Base-by-base conservation (phyloP, 805 yeast species). In the Monosporozyma servazzii region DNA sequence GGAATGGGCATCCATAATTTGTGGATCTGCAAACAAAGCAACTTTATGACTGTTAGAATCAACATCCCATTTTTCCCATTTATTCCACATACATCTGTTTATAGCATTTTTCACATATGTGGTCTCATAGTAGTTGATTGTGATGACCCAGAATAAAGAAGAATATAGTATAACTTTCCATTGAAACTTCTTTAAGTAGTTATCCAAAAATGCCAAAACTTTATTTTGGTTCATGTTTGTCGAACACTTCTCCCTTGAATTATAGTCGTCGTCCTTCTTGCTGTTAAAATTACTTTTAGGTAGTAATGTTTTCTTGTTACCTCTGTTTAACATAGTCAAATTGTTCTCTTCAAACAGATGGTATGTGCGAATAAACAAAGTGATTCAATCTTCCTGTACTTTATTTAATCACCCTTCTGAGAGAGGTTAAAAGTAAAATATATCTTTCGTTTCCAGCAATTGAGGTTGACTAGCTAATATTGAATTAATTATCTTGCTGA, bases 21-120 rank as follows among this genome's bases (percentile, higher is more conserved):
- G 99, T 0, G 99, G 99, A 63, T 93, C 99, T 0, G 97, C 98
- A 36, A 88, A 74, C 11, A 93, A 55, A 0, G 78, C 78, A 29
- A 86, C 72, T 51, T 79, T 66, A 59, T 79, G 80, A 1, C 79
- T 75, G 1, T 53, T 54, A 2, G 62, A 61, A 3, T 56, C 60
- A 25, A 60, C 54, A 5, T 64, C 53, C 87, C 88, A 82, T 4
- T 66, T 45, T 56, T 83, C 88, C 90, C 91, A 85, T 0, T 63
- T 64, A 2, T 67, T 59, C 96, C 96, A 89, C 5, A 67, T 57
- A 60, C 89, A 84, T 29, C 63, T 53, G 7, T 62, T 56, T 17
- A 84, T 66, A 0, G 78, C 74, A 18, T 66, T 57, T 48, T 65
- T 68, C 1, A 82, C 82, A 9, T 70, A 72, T 3, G 71, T 59